Base-by-base conservation (phyloP, 148 eudicot genomes). In the Vaccinium darrowii region DNA sequence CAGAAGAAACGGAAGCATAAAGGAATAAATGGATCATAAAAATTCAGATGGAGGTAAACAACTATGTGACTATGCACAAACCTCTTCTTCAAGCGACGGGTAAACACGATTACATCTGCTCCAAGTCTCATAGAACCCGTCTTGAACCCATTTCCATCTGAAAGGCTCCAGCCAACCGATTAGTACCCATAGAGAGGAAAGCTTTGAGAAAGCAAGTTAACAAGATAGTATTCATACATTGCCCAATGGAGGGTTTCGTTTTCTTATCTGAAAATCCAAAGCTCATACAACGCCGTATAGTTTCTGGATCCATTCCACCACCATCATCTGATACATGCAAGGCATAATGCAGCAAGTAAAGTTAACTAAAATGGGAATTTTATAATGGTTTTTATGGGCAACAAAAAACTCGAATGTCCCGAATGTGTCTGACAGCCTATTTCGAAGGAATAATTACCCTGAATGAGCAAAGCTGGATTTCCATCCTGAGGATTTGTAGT, bases 121-220 rank as follows among this genome's bases (percentile, higher is more conserved):
- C 96, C 96, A 88, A 93, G 96, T 89, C 96, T 91, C 94, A 93
- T 93, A 63, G 96, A 86, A 84, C 96, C 90, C 19, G 93, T 92
- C 87, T 93, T 93, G 88, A 93, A 93, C 83, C 96, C 96, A 88
- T 93, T 93, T 75, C 96, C 95, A 87, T 93, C 96, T 93, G 88
- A 87, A 91, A 89, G 71, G 81, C 82, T 63, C 84, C 43, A 36
- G 50, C 58, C 63, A 85, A 79, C 49, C 63, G 71, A 60, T 58
- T 53, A 78, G 39, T 62, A 39, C 8, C 16, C 52, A 76, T 82
- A 77, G 81, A 81, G 84, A 71, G 79, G n/a, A 30, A n/a, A 76
- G 53, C 21, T 30, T 3, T 27, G 49, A 27, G 47, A 36, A 83
- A 11, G 19, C 27, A 63, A 77, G 57, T 15, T 58, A 76, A n/a